Base-by-base conservation (phyloP, 1,139 yeast species). In the Nakaseomyces bracarensis region DNA sequence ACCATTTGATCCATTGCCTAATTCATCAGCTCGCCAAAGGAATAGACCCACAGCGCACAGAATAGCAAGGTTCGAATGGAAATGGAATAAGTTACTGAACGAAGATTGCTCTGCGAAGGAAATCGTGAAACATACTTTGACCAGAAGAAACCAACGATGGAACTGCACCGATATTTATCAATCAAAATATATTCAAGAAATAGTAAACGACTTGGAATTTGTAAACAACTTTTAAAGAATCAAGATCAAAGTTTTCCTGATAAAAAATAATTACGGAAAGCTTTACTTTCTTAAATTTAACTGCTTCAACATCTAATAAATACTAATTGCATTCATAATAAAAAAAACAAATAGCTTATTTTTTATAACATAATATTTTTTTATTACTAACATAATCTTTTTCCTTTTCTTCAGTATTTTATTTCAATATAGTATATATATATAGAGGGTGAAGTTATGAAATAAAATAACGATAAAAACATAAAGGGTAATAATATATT, bases 41-140 rank as follows among this genome's bases (percentile, higher is more conserved):
- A 74, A 79, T 40, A 74, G 81, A 46, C 51, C 64, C 5, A 78
- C 87, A 0, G 81, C 95, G 1, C 96, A 89, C 61, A 68, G 97
- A 44, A 91, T 91, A 33, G 96, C 96, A 6, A 76, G 91, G 62
- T 80, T 85, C 34, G 94, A 84, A 49, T 91, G 98, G 98, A 74
- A 74, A 34, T 91, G 97, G 97, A 70, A 63, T 46, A 60, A 61
- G 18, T 61, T 72, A 47, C 60, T 59, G 29, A 63, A 64, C n/a
- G 42, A 46, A 4, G 60, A 62, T 4, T 67, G 63, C 18, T 69
- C 74, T 70, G 79, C 79, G 0, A 79, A 73, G 53, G 62, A 57
- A 14, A 63, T 80, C 16, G 86, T 80, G 4, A 70, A 70, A 39
- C 64, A 67, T 18, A 67, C 81, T 40, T 61, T 81, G 36, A 67